phyloP scores from a whole-genome alignment of 1,284 basidiomycete species.

The Xerocomus minutiporus region DNA sequence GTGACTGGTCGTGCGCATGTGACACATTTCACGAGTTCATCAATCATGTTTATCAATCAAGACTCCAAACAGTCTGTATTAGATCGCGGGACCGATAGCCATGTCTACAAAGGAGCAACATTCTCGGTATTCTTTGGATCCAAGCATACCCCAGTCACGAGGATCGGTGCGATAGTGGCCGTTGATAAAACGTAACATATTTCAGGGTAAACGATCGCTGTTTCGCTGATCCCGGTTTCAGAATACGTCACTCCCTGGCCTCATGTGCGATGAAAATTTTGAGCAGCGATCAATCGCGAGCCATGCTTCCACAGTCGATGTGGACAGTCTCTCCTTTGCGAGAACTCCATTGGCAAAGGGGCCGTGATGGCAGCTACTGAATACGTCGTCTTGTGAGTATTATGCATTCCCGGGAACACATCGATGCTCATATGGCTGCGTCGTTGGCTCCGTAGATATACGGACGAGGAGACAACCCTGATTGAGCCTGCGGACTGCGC shows the following conservation, averaged over 20 bases:
- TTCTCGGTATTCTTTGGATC: conserved; percentile 33
- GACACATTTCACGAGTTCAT: neutral
- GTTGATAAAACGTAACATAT: conserved; percentile 65
- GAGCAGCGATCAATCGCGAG: neutral
- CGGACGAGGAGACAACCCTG: conserved; percentile 62
- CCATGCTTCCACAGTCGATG: too few species aligned
- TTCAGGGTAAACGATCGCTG: conserved; percentile 70
- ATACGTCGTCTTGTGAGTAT: conserved; percentile 63
- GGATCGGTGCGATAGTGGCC: conserved; percentile 59
- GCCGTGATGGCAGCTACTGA: conserved; percentile 30
- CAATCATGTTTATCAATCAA: conserved; percentile 18
- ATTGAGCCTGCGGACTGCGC: conserved; percentile 60
- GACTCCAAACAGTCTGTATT: conserved; percentile 39
- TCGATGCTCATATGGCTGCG: conserved; percentile 21
- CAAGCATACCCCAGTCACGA: too few species aligned
- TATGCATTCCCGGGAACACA: neutral
- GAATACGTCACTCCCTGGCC: conserved; percentile 35
- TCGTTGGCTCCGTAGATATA: conserved; percentile 40
- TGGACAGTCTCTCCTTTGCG: conserved; percentile 58
- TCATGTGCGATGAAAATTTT: neutral
- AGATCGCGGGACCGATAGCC: conserved; percentile 64
- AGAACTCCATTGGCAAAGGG: conserved; percentile 59
- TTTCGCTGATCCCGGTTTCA: conserved; percentile 64
- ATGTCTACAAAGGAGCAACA: conserved; percentile 66
- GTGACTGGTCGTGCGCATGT: neutral